Evolutionary conservation across 192 early-diverging fungal species (phyloP).

Genomic region (Entomortierella beljakovae): DNA sequence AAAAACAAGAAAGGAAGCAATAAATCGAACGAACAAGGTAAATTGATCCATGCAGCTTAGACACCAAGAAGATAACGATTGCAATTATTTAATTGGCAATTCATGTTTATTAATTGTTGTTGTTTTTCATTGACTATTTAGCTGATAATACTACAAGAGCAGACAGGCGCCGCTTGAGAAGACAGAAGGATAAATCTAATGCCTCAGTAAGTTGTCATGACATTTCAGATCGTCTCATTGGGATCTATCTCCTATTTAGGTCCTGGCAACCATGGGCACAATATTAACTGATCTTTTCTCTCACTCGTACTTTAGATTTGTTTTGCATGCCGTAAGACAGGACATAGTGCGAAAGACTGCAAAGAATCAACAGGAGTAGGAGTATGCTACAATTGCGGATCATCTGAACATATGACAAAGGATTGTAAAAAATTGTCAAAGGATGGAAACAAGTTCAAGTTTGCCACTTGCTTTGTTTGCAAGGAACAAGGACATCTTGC

Average conservation of each 20-base stretch:
- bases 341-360: constrained; percentile 89
- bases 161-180: constrained; percentile 45
- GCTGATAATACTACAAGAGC: constrained; percentile 35
- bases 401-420: constrained; percentile 84
- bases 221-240: no score
- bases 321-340: constrained; percentile 86
- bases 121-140: not conserved
- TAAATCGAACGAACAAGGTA: constrained; percentile 15
- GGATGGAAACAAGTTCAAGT: constrained; percentile 70
- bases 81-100: not conserved
- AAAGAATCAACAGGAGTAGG: constrained; percentile 70
- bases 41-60: constrained; percentile 2
- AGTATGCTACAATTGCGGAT: constrained; percentile 93
- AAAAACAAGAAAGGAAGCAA: constrained; percentile 19
- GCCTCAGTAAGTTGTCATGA: constrained; percentile 21
- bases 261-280: no score
- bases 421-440: constrained; percentile 74
- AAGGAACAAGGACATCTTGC: constrained; percentile 86
- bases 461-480: constrained; percentile 92
- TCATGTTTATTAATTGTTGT: not conserved
- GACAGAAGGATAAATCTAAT: constrained; percentile 47
- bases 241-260: no score
- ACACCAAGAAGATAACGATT: constrained; percentile 15
- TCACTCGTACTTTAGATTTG: constrained; percentile 64
- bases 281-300: not conserved